Evolutionary conservation across 305 asterid genomes (phyloP), one percentile per base, ranked within the genome.

Genomic region (Rubia balearica): DNA sequence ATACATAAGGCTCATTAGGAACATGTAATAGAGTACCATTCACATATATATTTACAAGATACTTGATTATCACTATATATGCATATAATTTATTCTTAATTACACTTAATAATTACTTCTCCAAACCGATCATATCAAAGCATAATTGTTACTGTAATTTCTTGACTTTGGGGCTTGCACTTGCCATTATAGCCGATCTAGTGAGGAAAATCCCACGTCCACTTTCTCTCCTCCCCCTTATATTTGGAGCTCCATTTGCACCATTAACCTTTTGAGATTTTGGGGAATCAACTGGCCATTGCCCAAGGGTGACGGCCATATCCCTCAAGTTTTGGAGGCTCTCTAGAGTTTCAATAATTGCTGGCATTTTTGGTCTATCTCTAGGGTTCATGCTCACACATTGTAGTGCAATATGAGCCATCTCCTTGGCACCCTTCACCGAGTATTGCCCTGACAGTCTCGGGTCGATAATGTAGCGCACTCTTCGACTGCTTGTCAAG

Each of bases 391-490:
- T 71, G 62, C 93, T 85, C 19, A 89, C 89, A 69, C 97, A 90
- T 65, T 83, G 83, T 33, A 71, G 82, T 80, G 96, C 96, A 76
- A 93, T 19, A 42, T 78, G 83, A 41, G 83, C 94, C 90, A 91
- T 86, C 57, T 86, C 92, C 70, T 83, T 85, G 36, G 95, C 83
- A 56, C 94, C 95, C 63, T 82, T 88, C 0, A 91, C 81, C 0
- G 96, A 89, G 75, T 93, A 91, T 45, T 89, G 97, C 57, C 98
- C 98, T 2, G 80, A 89, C 5, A 93, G 82, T 36, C 92, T 81
- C 0, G 96, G 90, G 75, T 91, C 98, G 66, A 93, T 79, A 70
- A 91, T 77, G 73, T 81, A 84, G 4, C 91, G 89, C 49, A 93
- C 27, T 64, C 96, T 79, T 38, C 97, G 76, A 61, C 80, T 89